These are phyloP conservation scores for Symmetrospora coprosmae DNA, from an alignment of 768 basidiomycete genomes.

Conservation along the genomic window DNA sequence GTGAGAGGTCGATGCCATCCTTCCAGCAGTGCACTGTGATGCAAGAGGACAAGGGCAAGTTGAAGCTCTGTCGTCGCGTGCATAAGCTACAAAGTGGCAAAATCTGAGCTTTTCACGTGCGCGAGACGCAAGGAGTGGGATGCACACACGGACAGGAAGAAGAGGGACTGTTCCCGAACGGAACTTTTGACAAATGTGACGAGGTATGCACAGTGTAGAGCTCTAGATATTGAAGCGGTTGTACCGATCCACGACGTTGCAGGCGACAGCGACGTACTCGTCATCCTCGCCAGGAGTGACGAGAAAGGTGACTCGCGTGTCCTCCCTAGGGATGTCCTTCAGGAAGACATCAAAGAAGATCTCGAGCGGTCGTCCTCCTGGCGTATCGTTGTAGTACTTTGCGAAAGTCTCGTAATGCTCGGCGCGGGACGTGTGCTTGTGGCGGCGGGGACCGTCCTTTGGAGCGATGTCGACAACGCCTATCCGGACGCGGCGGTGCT, in stretches of 20 bases:
- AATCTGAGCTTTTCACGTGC: too few species aligned
- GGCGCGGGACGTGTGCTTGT: background rate
- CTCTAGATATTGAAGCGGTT: too few species aligned
- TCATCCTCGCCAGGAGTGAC: constrained; percentile 12
- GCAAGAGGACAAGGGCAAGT: too few species aligned
- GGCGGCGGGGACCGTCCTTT: background rate
- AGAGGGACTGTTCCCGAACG: too few species aligned
- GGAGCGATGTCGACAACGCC: background rate
- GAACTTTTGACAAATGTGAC: too few species aligned
- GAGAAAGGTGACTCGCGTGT: constrained; percentile 8
- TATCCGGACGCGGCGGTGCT: too few species aligned
- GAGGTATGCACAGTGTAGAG: too few species aligned
- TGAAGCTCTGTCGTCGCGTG: too few species aligned
- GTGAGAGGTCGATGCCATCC: constrained; percentile 19
- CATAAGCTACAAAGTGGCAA: too few species aligned
- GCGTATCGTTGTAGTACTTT: background rate
- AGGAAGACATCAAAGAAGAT: constrained; percentile 19
- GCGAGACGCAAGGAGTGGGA: too few species aligned
- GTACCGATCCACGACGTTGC: background rate
- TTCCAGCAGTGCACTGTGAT: too few species aligned
- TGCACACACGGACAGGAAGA: too few species aligned
- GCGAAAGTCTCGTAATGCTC: background rate
- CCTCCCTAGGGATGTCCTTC: background rate
- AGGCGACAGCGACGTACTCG: constrained; percentile 13
- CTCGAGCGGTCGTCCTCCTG: background rate